These are phyloP conservation scores for Pseudogymnoascus sp. DNA, from an alignment of 2,329 filamentous ascomycete species.

Conservation along the genomic window DNA sequence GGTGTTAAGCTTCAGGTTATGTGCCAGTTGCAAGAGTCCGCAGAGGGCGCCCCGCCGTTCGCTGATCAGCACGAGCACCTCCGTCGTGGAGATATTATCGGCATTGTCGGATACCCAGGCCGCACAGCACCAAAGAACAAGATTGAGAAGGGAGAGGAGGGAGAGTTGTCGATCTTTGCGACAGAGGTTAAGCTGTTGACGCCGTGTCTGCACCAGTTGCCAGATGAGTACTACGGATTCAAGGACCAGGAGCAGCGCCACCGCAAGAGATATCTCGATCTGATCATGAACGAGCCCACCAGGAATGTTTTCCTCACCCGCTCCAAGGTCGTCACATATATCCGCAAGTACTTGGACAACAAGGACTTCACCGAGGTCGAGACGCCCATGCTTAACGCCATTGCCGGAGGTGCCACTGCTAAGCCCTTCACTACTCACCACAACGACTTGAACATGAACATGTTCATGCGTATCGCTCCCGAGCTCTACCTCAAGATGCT, in stretches of 20 bases:
- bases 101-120: conserved; percentile 75
- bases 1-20: conserved; percentile 81
- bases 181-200: conserved; percentile 77
- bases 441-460: conserved; percentile 89
- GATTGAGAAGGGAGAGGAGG: conserved; percentile 67
- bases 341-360: conserved; percentile 81
- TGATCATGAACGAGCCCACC: conserved; percentile 86
- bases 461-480: conserved; percentile 91
- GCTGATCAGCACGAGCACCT: conserved; percentile 84
- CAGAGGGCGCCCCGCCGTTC: conserved; percentile 59
- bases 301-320: conserved; percentile 78
- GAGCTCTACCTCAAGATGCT: conserved; percentile 96
- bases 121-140: conserved; percentile 86
- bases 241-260: conserved; percentile 91
- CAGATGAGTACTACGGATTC: conserved; percentile 86
- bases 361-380: conserved; percentile 89
- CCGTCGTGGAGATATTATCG: conserved; percentile 86
- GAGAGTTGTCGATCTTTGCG: conserved; percentile 91
- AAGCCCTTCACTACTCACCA: conserved; percentile 93
- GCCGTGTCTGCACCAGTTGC: conserved; percentile 84
- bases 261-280: conserved; percentile 87
- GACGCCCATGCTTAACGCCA: conserved; percentile 95
- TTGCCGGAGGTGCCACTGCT: conserved; percentile 90
- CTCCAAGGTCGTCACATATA: conserved; percentile 79
- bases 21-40: conserved; percentile 75